These are phyloP conservation scores for Delitschia confertaspora DNA, from an alignment of 495 filamentous ascomycete genomes.

Conservation along the genomic window DNA sequence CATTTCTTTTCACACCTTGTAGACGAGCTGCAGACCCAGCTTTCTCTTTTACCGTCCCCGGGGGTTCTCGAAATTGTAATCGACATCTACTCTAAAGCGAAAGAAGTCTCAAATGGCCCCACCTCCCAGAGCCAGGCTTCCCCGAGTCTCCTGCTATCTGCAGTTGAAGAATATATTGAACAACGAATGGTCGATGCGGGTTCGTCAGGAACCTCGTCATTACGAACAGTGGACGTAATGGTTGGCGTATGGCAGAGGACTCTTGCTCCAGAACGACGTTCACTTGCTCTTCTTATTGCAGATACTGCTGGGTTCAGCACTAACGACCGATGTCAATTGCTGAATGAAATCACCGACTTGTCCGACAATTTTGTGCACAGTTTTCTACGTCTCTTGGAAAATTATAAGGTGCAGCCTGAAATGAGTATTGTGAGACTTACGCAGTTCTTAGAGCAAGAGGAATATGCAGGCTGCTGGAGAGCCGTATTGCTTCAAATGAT, in stretches of 20 bases:
- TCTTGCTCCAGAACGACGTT: constrained; percentile 2
- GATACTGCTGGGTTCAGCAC: neutral
- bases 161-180: no score
- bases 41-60: constrained; percentile 5
- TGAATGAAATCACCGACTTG: constrained; percentile 4
- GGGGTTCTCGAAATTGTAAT: constrained; percentile 1
- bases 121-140: no score
- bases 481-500: constrained; percentile 13
- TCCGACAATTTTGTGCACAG: constrained; percentile 4
- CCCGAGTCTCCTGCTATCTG: no score
- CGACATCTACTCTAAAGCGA: constrained; percentile 11
- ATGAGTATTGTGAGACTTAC: constrained; percentile 12
- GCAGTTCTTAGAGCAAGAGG: constrained; percentile 2
- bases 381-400: constrained; percentile 1
- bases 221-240: constrained; percentile 9
- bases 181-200: no score
- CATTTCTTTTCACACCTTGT: constrained; percentile 6
- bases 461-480: constrained; percentile 9
- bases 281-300: constrained; percentile 5
- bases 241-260: constrained; percentile 7
- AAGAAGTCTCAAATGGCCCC: no score
- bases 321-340: constrained; percentile 5
- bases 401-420: constrained; percentile 2
- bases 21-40: neutral
- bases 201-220: no score